Percentiles rank a stretch among this genome's conserved stretches.
phyloP scores from a whole-genome alignment of 495 filamentous ascomycete genomes.

The Jackrogersella multiformis region DNA sequence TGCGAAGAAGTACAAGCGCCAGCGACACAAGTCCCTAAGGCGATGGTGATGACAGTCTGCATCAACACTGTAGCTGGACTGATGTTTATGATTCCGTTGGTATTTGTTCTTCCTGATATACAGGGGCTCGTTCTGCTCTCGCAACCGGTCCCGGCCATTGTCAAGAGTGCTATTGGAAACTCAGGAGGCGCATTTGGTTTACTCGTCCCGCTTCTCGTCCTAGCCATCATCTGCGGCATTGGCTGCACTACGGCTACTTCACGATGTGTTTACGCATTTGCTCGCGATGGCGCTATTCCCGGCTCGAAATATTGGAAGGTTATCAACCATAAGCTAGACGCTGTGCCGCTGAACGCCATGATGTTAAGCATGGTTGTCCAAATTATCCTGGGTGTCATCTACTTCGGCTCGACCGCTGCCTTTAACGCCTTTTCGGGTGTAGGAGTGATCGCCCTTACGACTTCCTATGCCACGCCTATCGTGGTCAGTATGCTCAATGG shows the following conservation, averaged over 20 bases:
- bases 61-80: constrained; percentile 60
- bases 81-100: constrained; percentile 59
- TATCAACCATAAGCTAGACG: constrained; percentile 57
- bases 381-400: constrained; percentile 59
- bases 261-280: constrained; percentile 68
- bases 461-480: constrained; percentile 68
- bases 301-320: constrained; percentile 64
- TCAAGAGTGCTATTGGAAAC: constrained; percentile 57
- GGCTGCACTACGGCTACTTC: constrained; percentile 69
- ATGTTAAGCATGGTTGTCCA: constrained; percentile 60
- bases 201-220: constrained; percentile 58
- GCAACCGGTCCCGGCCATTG: constrained; percentile 58
- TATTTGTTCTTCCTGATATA: constrained; percentile 60
- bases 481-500: constrained; percentile 61
- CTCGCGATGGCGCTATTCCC: constrained; percentile 65
- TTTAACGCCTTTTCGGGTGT: constrained; percentile 71
- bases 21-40: constrained; percentile 60
- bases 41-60: constrained; percentile 60
- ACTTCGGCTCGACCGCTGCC: constrained; percentile 61
- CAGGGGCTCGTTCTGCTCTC: constrained; percentile 52
- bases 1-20: constrained; percentile 60
- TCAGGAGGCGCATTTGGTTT: constrained; percentile 58
- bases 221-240: constrained; percentile 67
- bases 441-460: constrained; percentile 67
- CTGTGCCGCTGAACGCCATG: constrained; percentile 62